Base-by-base conservation (phyloP, 1,284 basidiomycete genomes). In the Tilletiopsis washingtonensis region DNA sequence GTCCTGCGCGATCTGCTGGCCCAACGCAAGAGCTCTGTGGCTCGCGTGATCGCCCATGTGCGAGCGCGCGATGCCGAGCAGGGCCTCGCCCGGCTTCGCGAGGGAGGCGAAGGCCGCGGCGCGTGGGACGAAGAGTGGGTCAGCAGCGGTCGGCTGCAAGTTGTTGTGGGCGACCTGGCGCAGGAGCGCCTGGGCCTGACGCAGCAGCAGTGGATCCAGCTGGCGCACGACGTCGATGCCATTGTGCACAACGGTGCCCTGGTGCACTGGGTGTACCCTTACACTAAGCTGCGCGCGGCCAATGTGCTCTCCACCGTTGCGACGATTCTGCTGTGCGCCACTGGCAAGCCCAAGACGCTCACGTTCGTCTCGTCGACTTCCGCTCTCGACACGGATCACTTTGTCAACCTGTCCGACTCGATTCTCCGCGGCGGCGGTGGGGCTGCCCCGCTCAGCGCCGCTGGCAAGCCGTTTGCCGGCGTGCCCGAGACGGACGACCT, bases 211-310 rank as follows among this genome's bases (percentile, higher is more conserved):
- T 98, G 91, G 89, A 72, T 78, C 29, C 77, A 80, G 20, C 69
- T 96, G 12, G 81, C 84, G 0, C 70, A 77, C 25, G 85, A 93
- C 71, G 82, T 84, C 0, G 91, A 97, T 71, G 83, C 83, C 1
- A 79, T 99, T 25, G 73, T 98, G 49, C 94, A 98, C 74, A 99
- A 99, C 67, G 94, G 94, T 40, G 94, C 94, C 20, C 76, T 98
- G 72, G 94, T 98, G 14, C 94, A 98, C 73, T 99, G 94, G 94
- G 89, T 98, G 2, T 98, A 97, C 75, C 90, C 91, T 0, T 99
- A 99, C 76, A 85, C 89, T 72, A 90, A 85, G 74, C 80, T 99
- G 32, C 85, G 91, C 15, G 80, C 85, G 0, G 82, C 91, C 24
- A 99, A 98, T 71, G 94, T 98, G 12, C 71, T 91, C 3, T 85